Percentiles rank a stretch among this genome's conserved stretches.
Evolutionary conservation across 495 filamentous ascomycete species (phyloP).

Genomic region (Annulohypoxylon nitens): DNA sequence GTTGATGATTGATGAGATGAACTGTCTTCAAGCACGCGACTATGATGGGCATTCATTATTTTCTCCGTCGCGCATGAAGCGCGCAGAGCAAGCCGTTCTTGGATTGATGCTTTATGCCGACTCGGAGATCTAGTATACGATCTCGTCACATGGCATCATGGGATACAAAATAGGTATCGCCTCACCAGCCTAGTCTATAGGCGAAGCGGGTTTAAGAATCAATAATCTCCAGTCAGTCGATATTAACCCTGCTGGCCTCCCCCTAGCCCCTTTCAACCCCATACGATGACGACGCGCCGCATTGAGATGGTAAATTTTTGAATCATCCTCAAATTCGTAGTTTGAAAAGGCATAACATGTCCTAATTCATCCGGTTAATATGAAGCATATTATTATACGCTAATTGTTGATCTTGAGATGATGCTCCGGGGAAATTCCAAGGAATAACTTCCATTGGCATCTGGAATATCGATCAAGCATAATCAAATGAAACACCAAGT

Average conservation of each 20-base stretch:
- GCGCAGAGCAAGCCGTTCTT: not conserved
- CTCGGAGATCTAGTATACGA: not conserved
- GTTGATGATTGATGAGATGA: slow-evolving; percentile 7
- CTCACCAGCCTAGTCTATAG: slow-evolving; percentile 1
- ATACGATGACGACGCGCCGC: slow-evolving; percentile 2
- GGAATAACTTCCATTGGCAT: not conserved
- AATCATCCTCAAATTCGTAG: not conserved
- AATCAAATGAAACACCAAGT: not conserved
- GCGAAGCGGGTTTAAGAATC: not conserved
- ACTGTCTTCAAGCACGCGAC: not conserved
- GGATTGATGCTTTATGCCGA: not conserved
- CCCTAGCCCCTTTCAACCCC: not conserved
- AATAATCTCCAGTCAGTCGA: not conserved
- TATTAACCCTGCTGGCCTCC: slow-evolving; percentile 1
- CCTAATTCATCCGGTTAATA: not conserved
- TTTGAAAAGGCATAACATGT: slow-evolving; percentile 4
- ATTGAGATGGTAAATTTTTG: not conserved
- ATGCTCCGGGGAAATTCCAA: not conserved
- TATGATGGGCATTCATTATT: not conserved
- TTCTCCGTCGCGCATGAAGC: slow-evolving; percentile 11
- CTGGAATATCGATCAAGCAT: not conserved
- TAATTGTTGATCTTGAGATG: not conserved
- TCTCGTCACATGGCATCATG: not conserved
- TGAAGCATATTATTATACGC: not conserved
- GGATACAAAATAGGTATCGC: not conserved